These are phyloP conservation scores for Fraxinus floribunda DNA, from an alignment of 305 asterid genomes.

Conservation along the genomic window DNA sequence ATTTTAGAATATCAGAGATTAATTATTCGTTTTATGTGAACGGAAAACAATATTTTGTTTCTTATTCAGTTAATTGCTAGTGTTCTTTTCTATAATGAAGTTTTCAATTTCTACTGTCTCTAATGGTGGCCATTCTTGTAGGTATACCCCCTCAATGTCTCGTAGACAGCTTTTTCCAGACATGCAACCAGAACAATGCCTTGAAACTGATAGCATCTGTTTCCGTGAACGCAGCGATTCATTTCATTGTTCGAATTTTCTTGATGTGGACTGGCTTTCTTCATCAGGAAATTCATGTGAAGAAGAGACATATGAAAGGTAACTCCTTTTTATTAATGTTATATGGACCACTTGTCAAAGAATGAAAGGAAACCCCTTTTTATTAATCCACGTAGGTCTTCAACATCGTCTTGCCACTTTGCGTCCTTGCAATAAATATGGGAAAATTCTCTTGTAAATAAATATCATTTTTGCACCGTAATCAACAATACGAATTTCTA, in stretches of 20 bases:
- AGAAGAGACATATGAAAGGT: slow-evolving; percentile 82
- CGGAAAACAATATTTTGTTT: neutral
- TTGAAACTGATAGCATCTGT: slow-evolving; percentile 42
- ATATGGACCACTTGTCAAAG: neutral
- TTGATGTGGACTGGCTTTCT: slow-evolving; percentile 77
- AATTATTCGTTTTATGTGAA: neutral
- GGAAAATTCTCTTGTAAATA: neutral
- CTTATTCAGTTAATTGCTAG: neutral
- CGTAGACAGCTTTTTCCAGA: slow-evolving; percentile 51
- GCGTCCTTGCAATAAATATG: neutral
- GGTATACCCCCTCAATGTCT: slow-evolving; percentile 64
- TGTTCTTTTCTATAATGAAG: neutral
- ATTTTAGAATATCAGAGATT: neutral
- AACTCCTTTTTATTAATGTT: slow-evolving; percentile 7
- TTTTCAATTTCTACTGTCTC: neutral
- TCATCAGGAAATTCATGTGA: slow-evolving; percentile 87
- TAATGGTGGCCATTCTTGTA: slow-evolving; percentile 25
- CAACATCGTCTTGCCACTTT: neutral
- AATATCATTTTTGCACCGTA: neutral
- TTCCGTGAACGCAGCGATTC: slow-evolving; percentile 52
- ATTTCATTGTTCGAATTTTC: slow-evolving; percentile 68
- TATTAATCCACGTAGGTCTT: neutral
- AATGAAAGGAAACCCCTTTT: neutral
- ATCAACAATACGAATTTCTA: neutral
- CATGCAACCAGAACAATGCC: slow-evolving; percentile 38